These are phyloP conservation scores for Aspergillus asperescens DNA, from an alignment of 495 filamentous ascomycete genomes.

Conservation along the genomic window DNA sequence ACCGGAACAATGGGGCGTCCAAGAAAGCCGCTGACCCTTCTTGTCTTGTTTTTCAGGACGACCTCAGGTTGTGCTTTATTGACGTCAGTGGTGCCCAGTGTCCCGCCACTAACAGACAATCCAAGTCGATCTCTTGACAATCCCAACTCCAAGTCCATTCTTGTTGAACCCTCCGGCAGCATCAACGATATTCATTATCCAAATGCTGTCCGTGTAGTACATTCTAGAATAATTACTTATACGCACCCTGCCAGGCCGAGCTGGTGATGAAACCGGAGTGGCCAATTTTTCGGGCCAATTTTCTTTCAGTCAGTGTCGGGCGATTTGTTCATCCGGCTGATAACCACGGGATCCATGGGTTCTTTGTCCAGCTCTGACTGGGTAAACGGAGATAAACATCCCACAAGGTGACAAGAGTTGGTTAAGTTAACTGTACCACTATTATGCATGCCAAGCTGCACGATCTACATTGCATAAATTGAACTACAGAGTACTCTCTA, in stretches of 20 bases:
- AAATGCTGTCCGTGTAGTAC: neutral
- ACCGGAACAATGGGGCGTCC: too few relatives aligned
- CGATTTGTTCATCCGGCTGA: neutral
- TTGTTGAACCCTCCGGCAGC: neutral
- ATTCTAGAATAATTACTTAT: neutral
- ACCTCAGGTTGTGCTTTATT: neutral
- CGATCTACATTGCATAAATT: constrained; percentile 2
- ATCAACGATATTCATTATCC: neutral
- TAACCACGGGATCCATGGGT: neutral
- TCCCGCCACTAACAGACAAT: too few relatives aligned
- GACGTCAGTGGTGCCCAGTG: too few relatives aligned
- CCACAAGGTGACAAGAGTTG: too few relatives aligned
- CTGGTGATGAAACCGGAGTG: neutral
- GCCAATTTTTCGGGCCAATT: neutral
- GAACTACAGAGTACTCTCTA: too few relatives aligned
- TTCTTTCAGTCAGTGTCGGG: neutral
- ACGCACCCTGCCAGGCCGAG: neutral
- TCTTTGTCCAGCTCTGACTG: too few relatives aligned
- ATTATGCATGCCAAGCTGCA: neutral
- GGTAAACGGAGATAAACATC: neutral
- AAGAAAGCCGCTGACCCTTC: too few relatives aligned
- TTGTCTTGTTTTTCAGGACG: neutral
- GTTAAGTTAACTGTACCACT: too few relatives aligned
- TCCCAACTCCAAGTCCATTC: too few relatives aligned
- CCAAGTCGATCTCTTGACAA: too few relatives aligned